Evolutionary conservation across 2,329 filamentous ascomycete species (phyloP), one percentile per base, ranked within the genome.

Genomic region (Hypoxylon sp.): DNA sequence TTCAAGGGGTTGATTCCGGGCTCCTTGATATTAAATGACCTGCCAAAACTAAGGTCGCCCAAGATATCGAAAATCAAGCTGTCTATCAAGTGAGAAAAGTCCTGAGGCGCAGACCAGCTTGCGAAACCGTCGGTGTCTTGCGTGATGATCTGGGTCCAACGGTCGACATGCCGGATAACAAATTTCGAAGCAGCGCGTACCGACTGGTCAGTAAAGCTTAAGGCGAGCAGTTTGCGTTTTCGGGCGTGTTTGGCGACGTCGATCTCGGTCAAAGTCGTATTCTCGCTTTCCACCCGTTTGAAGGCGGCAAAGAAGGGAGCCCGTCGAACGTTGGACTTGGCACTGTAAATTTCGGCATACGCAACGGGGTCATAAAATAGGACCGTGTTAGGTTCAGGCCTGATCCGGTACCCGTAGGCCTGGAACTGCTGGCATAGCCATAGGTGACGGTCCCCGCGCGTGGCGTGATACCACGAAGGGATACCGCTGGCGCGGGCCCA

Each of bases 31-130:
- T 31, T 15, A 46, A 70, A 69, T 1, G 66, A 69, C 18, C 41
- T 55, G 2, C 67, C 67, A 42, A 70, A 70, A 31, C 53, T 38
- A 1, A 70, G 58, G n/a, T 67, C 66, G 2, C 56, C 63, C 59
- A 68, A 62, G 15, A 67, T 60, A 15, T 67, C 65, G 20, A 68
- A 67, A 3, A 48, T 24, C 7, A 68, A 53, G 9, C 9, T 5
- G 11, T 62, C 50, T 1, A 66, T 7, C 11, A 31, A 43, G 6
- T 58, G 37, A 1, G 41, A 9, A 13, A 68, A 43, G 23, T 69
- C 64, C 5, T 63, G 23, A 5, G 63, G 26, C 1, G 48, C 26
- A n/a, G 62, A 61, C 66, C 67, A 68, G 1, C 55, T 60, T 1
- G 31, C 24, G 2, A 3, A 26, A 11, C n/a, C 20, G 5, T 37